Evolutionary conservation across 208 protist genomes (phyloP).

Genomic region (Leishmania braziliensis): DNA sequence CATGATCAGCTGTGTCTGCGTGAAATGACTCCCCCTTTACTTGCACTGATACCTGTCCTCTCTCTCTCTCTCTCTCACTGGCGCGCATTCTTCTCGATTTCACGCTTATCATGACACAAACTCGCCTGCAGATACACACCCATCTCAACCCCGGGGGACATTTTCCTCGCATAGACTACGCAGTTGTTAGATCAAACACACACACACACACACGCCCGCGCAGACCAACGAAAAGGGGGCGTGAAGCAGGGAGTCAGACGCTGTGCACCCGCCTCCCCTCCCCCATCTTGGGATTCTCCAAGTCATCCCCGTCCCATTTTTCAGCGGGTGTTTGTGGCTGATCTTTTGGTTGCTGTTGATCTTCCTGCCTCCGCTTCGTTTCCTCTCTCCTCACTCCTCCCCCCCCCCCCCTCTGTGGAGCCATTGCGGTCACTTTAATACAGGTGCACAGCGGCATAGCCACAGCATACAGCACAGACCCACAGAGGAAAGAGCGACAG

Average conservation of each 20-base stretch:
- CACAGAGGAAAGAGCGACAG: no score
- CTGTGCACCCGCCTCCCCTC: not conserved
- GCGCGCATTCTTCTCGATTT: not conserved
- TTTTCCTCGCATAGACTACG: not conserved
- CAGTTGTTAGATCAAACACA: not conserved
- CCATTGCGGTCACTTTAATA: not conserved
- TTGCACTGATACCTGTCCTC: not conserved
- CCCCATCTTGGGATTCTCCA: not conserved
- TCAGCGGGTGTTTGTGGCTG: constrained; percentile 12
- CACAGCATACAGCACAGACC: not conserved
- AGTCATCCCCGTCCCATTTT: constrained; percentile 14
- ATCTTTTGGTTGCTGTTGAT: constrained; percentile 12
- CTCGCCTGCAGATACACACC: not conserved
- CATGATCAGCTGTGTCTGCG: not conserved
- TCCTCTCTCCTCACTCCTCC: not conserved
- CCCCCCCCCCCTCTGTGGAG: not conserved
- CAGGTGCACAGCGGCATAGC: not conserved
- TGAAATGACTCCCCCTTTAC: not conserved
- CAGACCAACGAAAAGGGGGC: not conserved
- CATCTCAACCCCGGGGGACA: not conserved
- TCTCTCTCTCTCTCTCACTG: not conserved
- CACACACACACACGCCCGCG: not conserved
- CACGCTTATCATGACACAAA: not conserved
- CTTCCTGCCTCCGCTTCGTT: not conserved
- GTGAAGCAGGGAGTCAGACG: not conserved